Evolutionary conservation across 2,329 filamentous ascomycete species (phyloP).

Genomic region (Paecilomyces formosus): DNA sequence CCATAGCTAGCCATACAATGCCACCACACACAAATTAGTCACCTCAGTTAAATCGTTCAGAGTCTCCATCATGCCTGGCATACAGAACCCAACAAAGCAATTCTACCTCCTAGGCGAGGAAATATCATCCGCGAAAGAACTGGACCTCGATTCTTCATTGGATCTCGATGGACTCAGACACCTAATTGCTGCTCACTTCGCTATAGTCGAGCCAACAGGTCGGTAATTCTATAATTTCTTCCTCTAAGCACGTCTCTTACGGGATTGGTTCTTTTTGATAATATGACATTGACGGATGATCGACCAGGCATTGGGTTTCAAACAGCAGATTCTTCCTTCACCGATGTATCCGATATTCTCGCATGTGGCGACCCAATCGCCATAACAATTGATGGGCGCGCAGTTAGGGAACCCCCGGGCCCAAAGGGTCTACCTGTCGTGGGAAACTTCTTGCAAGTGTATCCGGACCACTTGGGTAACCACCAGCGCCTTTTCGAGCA

Average conservation of each 20-base stretch:
- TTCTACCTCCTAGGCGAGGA: not conserved
- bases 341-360: constrained; percentile 11
- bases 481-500: constrained; percentile 47
- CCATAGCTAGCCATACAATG: not conserved
- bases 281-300: not conserved
- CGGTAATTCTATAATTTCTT: not conserved
- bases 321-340: constrained; percentile 3
- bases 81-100: not conserved
- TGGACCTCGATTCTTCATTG: constrained; percentile 12
- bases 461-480: constrained; percentile 52
- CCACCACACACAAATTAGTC: not conserved
- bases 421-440: constrained; percentile 29
- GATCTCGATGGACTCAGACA: constrained; percentile 13
- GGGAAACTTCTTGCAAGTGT: constrained; percentile 50
- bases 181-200: constrained; percentile 20
- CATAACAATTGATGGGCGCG: constrained; percentile 19
- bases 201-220: constrained; percentile 23
- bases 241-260: not conserved
- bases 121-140: not conserved
- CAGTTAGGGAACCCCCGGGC: constrained; percentile 10
- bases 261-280: not conserved
- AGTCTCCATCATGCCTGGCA: not conserved
- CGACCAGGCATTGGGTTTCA: constrained; percentile 15
- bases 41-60: not conserved
- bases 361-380: constrained; percentile 9